Evolutionary conservation across 176 grass and related monocot species (phyloP).

Genomic region (Oryza meyeriana): DNA sequence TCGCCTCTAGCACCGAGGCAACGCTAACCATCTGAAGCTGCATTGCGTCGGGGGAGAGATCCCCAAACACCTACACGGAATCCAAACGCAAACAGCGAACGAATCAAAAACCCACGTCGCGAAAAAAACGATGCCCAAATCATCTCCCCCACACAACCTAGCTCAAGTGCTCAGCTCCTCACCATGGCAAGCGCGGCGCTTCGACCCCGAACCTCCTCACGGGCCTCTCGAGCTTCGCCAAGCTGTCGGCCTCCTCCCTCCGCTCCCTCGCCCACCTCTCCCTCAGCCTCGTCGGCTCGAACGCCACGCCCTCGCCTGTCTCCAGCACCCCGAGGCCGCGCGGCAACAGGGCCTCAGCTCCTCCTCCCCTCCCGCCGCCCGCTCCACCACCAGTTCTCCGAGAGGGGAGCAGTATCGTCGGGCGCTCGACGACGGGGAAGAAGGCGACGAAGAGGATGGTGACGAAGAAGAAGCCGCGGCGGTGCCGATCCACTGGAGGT

Average conservation of each 20-base stretch:
- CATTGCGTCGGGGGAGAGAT: conserved; percentile 69
- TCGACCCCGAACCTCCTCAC: conserved; percentile 48
- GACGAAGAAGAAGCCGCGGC: conserved; percentile 82
- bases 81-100: neutral
- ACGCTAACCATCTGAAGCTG: conserved; percentile 92
- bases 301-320: conserved; percentile 50
- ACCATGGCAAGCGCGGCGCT: conserved; percentile 90
- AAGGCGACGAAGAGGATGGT: conserved; percentile 59
- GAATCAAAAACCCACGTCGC: conserved; percentile 24
- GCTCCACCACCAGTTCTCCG: neutral
- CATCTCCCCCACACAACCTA: neutral
- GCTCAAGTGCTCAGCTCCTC: conserved; percentile 30
- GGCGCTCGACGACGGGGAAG: conserved; percentile 48
- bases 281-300: conserved; percentile 68
- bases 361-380: neutral
- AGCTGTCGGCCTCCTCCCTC: conserved; percentile 47
- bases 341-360: neutral
- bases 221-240: conserved; percentile 41
- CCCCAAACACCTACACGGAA: conserved; percentile 60
- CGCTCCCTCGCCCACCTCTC: conserved; percentile 69
- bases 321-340: conserved; percentile 36
- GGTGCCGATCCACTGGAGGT: conserved; percentile 63
- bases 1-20: conserved; percentile 69
- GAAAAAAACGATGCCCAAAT: neutral
- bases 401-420: conserved; percentile 14